These are phyloP conservation scores for Pterulicium gracile DNA, from an alignment of 1,284 basidiomycete species.

Conservation along the genomic window DNA sequence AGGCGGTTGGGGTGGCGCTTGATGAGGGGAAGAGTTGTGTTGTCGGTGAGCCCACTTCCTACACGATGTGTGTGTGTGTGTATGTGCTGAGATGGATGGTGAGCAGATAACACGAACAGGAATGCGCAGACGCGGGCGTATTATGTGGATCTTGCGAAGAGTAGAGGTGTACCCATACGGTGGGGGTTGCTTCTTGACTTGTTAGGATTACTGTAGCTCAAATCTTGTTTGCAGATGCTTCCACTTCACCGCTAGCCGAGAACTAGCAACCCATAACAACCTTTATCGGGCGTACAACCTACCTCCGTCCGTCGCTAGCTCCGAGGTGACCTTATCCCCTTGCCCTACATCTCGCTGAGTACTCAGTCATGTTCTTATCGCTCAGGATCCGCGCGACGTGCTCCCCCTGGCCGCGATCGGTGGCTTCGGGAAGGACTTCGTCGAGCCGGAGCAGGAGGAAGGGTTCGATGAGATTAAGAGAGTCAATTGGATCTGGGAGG, in stretches of 20 bases:
- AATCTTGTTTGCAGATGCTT: slow-evolving; percentile 47
- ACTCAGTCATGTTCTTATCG: slow-evolving; percentile 6
- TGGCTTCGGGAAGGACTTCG: slow-evolving; percentile 48
- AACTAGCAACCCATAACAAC: slow-evolving; percentile 87
- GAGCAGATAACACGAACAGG: slow-evolving; percentile 79
- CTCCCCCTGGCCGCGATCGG: slow-evolving; percentile 59
- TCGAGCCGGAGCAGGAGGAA: slow-evolving; percentile 57
- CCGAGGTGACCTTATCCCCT: slow-evolving; percentile 22
- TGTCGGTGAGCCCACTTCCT: slow-evolving; percentile 57
- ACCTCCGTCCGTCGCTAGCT: slow-evolving; percentile 28
- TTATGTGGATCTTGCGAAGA: slow-evolving; percentile 60
- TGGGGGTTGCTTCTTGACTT: slow-evolving; percentile 15
- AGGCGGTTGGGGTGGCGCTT: slow-evolving; percentile 48
- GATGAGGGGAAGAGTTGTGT: slow-evolving; percentile 56
- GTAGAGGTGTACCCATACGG: slow-evolving; percentile 45
- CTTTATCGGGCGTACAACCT: slow-evolving; percentile 66
- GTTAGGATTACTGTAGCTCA: background rate
- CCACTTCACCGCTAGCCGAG: slow-evolving; percentile 57
- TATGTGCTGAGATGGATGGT: too few species aligned
- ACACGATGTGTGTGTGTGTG: background rate
- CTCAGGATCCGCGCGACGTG: slow-evolving; percentile 38
- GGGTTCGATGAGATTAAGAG: slow-evolving; percentile 69
- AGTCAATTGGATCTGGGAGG: slow-evolving; percentile 75
- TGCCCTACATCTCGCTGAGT: slow-evolving; percentile 3
- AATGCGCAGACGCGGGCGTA: slow-evolving; percentile 54